phyloP scores from a whole-genome alignment of 139 green algal genomes.

The Parachlorella kessleri region DNA sequence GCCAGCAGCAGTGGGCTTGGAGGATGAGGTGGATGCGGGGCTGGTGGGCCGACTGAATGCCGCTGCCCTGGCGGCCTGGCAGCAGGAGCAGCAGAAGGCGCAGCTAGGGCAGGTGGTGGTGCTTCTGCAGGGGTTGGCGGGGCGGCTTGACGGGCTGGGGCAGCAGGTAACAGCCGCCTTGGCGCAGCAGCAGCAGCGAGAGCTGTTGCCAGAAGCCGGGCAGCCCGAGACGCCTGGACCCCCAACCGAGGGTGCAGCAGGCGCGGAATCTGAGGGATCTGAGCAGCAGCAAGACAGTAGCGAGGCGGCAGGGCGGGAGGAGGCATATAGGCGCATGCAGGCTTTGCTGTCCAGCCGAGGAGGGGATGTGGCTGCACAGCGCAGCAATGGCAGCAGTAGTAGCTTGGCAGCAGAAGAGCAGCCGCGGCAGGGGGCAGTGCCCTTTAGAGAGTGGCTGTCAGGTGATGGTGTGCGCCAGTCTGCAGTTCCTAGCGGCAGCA shows the following conservation, averaged over 20 bases:
- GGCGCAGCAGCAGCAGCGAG: not conserved
- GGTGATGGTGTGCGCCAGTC: not conserved
- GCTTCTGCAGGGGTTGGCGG: not conserved
- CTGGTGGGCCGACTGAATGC: not conserved
- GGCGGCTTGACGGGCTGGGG: constrained; percentile 8
- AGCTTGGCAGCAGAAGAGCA: not conserved
- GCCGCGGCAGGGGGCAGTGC: not conserved
- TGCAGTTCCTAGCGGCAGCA: not conserved
- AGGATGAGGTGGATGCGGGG: not conserved
- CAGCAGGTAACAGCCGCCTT: constrained; percentile 1
- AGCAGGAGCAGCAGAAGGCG: constrained; percentile 20
- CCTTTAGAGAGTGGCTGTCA: constrained; percentile 27
- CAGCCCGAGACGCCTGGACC: too few relatives aligned
- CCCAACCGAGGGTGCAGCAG: not conserved
- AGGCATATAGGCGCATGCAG: constrained; percentile 37
- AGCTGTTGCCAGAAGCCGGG: not conserved
- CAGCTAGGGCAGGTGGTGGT: not conserved
- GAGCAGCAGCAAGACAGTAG: not conserved
- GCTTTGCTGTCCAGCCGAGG: constrained; percentile 18
- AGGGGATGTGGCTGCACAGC: not conserved
- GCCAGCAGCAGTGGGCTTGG: not conserved
- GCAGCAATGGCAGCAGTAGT: constrained; percentile 6
- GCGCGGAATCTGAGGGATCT: not conserved
- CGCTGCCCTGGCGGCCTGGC: constrained; percentile 2
- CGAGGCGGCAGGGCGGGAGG: constrained; percentile 3